Conservation (phyloP, 2,329 filamentous ascomycete genomes). For the Colletotrichum tamarilloi region DNA sequence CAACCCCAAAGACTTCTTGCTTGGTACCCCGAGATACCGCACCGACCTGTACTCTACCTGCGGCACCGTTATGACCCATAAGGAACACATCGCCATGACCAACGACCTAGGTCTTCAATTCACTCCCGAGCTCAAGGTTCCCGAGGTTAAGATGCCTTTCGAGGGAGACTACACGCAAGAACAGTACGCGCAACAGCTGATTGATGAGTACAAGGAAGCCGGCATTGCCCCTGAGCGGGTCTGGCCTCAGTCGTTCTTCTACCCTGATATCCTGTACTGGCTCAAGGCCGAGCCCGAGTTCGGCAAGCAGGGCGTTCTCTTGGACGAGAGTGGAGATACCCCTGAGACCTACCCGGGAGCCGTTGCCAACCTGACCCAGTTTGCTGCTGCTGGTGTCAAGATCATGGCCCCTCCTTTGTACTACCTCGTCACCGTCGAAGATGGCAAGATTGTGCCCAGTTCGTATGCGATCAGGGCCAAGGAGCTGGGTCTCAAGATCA, state of each 20-base stretch:
- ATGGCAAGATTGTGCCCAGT: constrained; percentile 69
- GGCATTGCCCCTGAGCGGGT: constrained; percentile 65
- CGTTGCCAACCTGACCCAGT: constrained; percentile 65
- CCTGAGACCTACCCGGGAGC: constrained; percentile 63
- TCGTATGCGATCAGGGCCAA: constrained; percentile 71
- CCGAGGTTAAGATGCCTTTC: constrained; percentile 78
- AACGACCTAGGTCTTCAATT: constrained; percentile 70
- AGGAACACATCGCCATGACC: constrained; percentile 71
- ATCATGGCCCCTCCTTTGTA: constrained; percentile 73
- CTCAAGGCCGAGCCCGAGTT: constrained; percentile 70
- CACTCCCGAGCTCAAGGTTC: constrained; percentile 76
- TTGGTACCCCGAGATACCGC: constrained; percentile 69
- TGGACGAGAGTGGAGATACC: constrained; percentile 71
- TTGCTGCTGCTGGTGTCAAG: constrained; percentile 67
- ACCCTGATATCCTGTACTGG: constrained; percentile 75
- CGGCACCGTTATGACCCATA: constrained; percentile 69
- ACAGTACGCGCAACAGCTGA: constrained; percentile 72
- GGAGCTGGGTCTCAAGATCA: constrained; percentile 70
- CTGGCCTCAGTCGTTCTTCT: constrained; percentile 74
- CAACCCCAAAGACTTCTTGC: constrained; percentile 67
- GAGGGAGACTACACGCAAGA: constrained; percentile 71
- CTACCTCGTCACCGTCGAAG: constrained; percentile 66
- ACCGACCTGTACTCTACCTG: constrained; percentile 75
- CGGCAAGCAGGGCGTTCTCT: constrained; percentile 70
- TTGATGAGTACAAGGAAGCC: constrained; percentile 67